Conservation (phyloP, 2,329 filamentous ascomycete species). For the Truncatella angustata region DNA sequence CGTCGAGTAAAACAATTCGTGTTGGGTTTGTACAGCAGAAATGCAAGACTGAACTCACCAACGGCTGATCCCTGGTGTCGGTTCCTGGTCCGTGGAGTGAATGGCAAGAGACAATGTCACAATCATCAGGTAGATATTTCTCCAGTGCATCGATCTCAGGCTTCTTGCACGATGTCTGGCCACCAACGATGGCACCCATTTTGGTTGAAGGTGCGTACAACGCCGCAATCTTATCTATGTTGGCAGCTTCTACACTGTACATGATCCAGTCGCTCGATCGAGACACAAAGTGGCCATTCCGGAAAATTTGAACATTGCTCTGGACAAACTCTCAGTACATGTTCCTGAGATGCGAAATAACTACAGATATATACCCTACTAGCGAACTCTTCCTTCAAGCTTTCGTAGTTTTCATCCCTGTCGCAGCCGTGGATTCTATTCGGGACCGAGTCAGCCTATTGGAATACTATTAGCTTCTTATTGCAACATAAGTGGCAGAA, state of each 20-base stretch:
- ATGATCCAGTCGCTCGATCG: conserved; percentile 97
- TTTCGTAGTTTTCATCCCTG: conserved; percentile 82
- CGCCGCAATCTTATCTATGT: conserved; percentile 83
- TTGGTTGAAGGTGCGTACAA: conserved; percentile 94
- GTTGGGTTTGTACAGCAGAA: too few species aligned
- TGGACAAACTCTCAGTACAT: conserved; percentile 57
- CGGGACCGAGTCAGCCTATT: conserved; percentile 19
- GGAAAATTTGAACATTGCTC: conserved; percentile 83
- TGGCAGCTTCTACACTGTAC: conserved; percentile 94
- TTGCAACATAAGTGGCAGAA: conserved; percentile 6
- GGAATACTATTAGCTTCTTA: conserved; percentile 22
- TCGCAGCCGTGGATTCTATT: conserved; percentile 91
- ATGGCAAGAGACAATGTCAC: conserved; percentile 93
- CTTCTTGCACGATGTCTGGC: conserved; percentile 97
- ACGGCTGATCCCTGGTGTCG: conserved; percentile 82
- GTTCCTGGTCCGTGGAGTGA: conserved; percentile 93
- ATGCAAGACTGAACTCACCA: conserved; percentile 54
- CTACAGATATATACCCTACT: conserved; percentile 66
- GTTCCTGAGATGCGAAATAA: conserved; percentile 27
- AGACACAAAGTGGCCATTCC: conserved; percentile 94
- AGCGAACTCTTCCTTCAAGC: conserved; percentile 76
- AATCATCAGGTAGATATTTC: conserved; percentile 78
- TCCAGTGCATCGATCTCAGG: conserved; percentile 95
- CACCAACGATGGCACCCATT: conserved; percentile 89
- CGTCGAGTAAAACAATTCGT: too few species aligned